Conservation (phyloP, 2,329 filamentous ascomycete genomes). For the Monilinia fructigena region DNA sequence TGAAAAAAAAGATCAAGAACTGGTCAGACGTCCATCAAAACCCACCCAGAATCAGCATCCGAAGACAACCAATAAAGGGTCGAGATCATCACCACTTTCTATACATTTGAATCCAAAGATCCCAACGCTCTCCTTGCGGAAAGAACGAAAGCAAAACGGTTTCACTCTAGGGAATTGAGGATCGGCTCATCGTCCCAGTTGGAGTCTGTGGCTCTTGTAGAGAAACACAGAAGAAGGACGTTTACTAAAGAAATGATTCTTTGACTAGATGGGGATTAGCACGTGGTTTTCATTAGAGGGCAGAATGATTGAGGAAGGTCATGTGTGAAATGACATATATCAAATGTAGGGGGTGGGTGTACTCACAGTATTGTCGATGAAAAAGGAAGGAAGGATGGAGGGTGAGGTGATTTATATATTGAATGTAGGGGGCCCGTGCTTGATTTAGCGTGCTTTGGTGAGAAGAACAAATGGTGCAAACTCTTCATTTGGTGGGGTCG, state of each 20-base stretch:
- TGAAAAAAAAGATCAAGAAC: constrained; percentile 50
- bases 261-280: constrained; percentile 9
- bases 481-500: background rate
- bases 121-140: constrained; percentile 36
- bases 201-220: constrained; percentile 89
- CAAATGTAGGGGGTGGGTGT: background rate
- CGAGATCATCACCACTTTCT: constrained; percentile 96
- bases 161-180: constrained; percentile 90
- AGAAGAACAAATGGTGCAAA: background rate
- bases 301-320: too few relatives aligned
- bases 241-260: constrained; percentile 82
- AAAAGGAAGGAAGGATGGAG: background rate
- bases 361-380: background rate
- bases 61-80: constrained; percentile 71
- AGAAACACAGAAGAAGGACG: constrained; percentile 87
- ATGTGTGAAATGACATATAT: too few relatives aligned
- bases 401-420: background rate
- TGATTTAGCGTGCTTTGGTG: background rate
- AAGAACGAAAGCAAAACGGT: constrained; percentile 57
- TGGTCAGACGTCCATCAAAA: constrained; percentile 90
- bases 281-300: too few relatives aligned
- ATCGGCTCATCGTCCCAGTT: constrained; percentile 93
- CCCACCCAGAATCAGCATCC: constrained; percentile 77
- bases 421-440: background rate
- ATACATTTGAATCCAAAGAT: constrained; percentile 52